Percentiles rank a stretch among this genome's conserved stretches.
Evolutionary conservation across 345 rosid species (phyloP).

Genomic region (thale cress (Arabidopsis thaliana)): TAIR10.1 NC_003074.8:2728001-2728500

Average conservation of each 20-base stretch:
- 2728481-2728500: constrained; percentile 92
- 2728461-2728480: constrained; percentile 77
- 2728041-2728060: not conserved
- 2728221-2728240: not conserved
- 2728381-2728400: constrained; percentile 94
- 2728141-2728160: not conserved
- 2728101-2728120: not conserved
- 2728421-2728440: constrained; percentile 92
- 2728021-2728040: constrained; percentile 4
- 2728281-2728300: not conserved
- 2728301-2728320: not conserved
- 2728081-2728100: constrained; percentile 23
- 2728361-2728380: constrained; percentile 70
- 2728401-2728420: constrained; percentile 91
- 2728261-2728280: constrained; percentile 11
- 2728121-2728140: constrained; percentile 8
- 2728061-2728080: constrained; percentile 1
- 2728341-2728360: constrained; percentile 41
- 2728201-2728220: constrained; percentile 17
- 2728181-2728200: not conserved
- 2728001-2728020: constrained; percentile 3
- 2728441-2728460: constrained; percentile 80
- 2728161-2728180: not conserved
- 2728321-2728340: constrained; percentile 26
- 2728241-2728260: constrained; percentile 21